Conservation (phyloP, 2,329 filamentous ascomycete genomes). For the Colletotrichum tropicale region DNA sequence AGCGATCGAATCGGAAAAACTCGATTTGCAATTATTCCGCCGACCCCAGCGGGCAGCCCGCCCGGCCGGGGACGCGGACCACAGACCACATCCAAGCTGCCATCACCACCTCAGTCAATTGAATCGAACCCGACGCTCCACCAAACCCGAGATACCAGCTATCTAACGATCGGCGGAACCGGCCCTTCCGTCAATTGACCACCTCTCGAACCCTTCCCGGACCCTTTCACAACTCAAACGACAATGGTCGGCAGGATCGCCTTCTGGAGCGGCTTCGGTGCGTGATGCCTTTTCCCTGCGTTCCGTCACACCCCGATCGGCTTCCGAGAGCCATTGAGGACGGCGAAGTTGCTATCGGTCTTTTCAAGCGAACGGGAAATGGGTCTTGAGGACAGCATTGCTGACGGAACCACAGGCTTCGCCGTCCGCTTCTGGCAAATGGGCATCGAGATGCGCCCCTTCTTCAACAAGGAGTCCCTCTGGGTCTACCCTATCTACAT, state of each 20-base stretch:
- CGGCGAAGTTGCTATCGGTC: not conserved
- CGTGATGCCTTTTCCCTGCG: conserved; percentile 33
- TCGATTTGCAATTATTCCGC: conserved; percentile 20
- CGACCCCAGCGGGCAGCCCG: not conserved
- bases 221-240: conserved; percentile 16
- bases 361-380: conserved; percentile 5
- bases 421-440: conserved; percentile 95
- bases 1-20: conserved; percentile 18
- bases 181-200: conserved; percentile 1
- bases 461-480: conserved; percentile 83
- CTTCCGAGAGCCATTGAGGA: not conserved
- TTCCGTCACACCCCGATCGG: not conserved
- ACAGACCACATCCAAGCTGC: conserved; percentile 12
- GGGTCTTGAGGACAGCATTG: conserved; percentile 16
- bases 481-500: conserved; percentile 94
- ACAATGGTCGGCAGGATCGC: conserved; percentile 69
- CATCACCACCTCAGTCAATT: conserved; percentile 2
- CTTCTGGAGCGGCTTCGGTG: conserved; percentile 94
- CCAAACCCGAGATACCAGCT: not conserved
- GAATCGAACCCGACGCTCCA: not conserved
- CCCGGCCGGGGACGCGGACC: not conserved
- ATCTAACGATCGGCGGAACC: conserved; percentile 3
- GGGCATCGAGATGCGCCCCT: conserved; percentile 96
- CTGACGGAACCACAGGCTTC: conserved; percentile 66
- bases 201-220: not conserved